phyloP scores from a whole-genome alignment of 495 filamentous ascomycete species.

The Hypoxylon fragiforme region DNA sequence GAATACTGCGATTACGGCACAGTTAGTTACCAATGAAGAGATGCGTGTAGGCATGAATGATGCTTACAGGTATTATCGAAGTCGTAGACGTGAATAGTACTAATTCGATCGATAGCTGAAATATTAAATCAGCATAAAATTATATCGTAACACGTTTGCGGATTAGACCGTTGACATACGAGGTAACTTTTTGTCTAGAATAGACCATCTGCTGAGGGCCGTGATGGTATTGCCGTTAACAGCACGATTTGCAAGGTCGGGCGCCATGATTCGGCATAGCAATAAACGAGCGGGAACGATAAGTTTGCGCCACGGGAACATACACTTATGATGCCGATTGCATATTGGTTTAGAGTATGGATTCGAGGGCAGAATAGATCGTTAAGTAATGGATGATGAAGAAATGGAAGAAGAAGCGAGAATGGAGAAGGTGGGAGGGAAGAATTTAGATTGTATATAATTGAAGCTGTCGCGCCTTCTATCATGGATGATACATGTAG shows the following conservation, averaged over 20 bases:
- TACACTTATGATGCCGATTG: constrained; percentile 13
- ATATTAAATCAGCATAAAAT: constrained; percentile 10
- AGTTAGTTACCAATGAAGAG: constrained; percentile 1
- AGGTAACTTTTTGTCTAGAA: constrained; percentile 71
- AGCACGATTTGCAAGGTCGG: constrained; percentile 17
- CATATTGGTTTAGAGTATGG: constrained; percentile 2
- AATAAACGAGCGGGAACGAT: neutral
- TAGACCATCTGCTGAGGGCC: constrained; percentile 78
- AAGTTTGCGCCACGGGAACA: constrained; percentile 8
- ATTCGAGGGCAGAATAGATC: neutral
- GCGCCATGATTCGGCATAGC: constrained; percentile 9
- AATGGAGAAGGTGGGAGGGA: neutral
- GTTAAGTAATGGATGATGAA: neutral
- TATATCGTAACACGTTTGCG: neutral
- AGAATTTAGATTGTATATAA: neutral
- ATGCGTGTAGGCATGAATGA: neutral
- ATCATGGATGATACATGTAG: neutral
- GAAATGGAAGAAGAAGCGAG: neutral
- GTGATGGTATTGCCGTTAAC: constrained; percentile 62
- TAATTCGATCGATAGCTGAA: constrained; percentile 67
- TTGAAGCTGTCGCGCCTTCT: constrained; percentile 5
- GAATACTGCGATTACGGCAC: constrained; percentile 65
- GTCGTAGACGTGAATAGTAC: constrained; percentile 90
- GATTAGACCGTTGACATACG: constrained; percentile 30
- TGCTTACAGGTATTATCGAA: constrained; percentile 93